Evolutionary conservation across 1,139 yeast species (phyloP).

Genomic region (Kurtzmaniella quercitrusa): DNA sequence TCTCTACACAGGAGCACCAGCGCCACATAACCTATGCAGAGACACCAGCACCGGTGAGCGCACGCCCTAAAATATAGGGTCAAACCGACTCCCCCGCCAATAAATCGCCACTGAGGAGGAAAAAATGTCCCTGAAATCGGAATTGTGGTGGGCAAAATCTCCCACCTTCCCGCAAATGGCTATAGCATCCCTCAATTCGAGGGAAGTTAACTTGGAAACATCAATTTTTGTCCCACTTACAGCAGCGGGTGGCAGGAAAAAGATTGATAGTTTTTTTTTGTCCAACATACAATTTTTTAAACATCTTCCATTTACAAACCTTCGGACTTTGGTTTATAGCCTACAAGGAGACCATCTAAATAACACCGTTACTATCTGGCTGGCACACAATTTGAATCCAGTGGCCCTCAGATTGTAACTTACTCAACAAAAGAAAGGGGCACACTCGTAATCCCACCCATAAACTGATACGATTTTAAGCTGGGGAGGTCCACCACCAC

Average conservation of each 20-base stretch:
- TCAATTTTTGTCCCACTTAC: neutral
- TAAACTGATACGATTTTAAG: neutral
- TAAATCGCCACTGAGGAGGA: conserved; percentile 1
- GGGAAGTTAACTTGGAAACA: neutral
- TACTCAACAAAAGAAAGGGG: neutral
- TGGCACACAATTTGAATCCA: neutral
- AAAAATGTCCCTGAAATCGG: neutral
- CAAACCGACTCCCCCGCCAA: conserved; percentile 1
- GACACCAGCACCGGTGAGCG: neutral
- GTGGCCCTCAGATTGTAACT: neutral
- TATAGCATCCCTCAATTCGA: neutral
- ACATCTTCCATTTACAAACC: neutral
- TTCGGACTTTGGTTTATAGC: neutral
- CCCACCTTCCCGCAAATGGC: neutral
- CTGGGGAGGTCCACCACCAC: neutral
- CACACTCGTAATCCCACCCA: neutral
- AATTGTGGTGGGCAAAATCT: neutral
- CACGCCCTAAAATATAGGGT: conserved; percentile 2
- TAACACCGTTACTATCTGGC: neutral
- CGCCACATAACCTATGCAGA: neutral
- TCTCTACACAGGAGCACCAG: neutral
- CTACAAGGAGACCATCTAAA: neutral
- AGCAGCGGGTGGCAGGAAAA: neutral
- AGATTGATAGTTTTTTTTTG: neutral
- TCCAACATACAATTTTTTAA: neutral